Base-by-base conservation (phyloP, 2,329 filamentous ascomycete species). In the Acephala macrosclerotiorum region DNA sequence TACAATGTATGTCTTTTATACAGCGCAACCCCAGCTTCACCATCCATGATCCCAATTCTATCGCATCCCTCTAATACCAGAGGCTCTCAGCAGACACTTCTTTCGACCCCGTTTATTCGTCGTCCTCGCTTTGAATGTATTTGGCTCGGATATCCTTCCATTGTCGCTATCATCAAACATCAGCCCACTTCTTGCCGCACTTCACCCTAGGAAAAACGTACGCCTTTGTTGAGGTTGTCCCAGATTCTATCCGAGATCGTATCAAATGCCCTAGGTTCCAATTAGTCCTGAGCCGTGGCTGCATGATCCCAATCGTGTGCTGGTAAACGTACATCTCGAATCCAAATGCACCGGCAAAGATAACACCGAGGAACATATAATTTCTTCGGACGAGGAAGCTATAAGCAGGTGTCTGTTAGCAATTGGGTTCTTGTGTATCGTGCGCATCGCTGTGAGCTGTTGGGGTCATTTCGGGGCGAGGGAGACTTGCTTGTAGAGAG, bases 61-160 rank as follows among this genome's bases (percentile, higher is more conserved):
- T 47, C 33, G 61, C 59, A 53, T n/a, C 57, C 35, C 49, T 58
- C 36, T 60, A 2, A 26, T 29, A 6, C 49, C 49, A 26, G 29
- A 53, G 1, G 1, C 14, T 5, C 45, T 11, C 45, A 47, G 49
- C 49, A 53, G 49, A 26, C 25, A 53, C 8, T 29, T 12, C 25
- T 1, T 29, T 33, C 25, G 3, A 53, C 14, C 14, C 61, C 59
- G 70, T 70, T 62, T 76, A 73, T 53, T 76, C 74, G 80, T 77
- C 89, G 70, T 90, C 87, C 71, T 84, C 87, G 66, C 85, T 85
- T 82, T 92, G 82, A 76, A 97, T 80, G 81, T 97, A 99, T 82
- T 87, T 90, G 80, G 90, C 84, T 84, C 96, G 95, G 85, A 99
- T 97, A 80, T 99, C 96, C 88, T 97, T 97, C 96, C 96, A 98